Base-by-base conservation (phyloP, 768 basidiomycete genomes). In the Tephrocybe sp. region DNA sequence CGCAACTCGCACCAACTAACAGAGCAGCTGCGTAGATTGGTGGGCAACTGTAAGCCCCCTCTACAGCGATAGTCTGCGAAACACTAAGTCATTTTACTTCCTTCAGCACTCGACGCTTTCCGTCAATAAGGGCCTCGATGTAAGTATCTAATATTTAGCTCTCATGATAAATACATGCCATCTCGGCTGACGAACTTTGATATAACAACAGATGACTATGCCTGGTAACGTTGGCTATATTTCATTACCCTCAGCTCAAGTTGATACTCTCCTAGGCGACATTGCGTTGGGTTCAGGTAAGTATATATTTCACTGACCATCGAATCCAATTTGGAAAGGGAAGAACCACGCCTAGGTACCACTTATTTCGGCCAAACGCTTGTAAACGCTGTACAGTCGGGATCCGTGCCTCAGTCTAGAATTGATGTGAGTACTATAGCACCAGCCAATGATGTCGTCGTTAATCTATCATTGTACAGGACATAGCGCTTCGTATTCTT, bases 281-380 rank as follows among this genome's bases (percentile, higher is more conserved):
- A 72, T 78, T 33, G 66, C 64, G 21, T 60, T 69, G 16, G 59
- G 56, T 29, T 75, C 75, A 71, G 86, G 84, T 69, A 45, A 16
- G 58, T 12, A 30, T 10, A 24, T 39, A 15, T 39, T 8, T n/a
- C n/a, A n/a, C n/a, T n/a, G n/a, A n/a, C n/a, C n/a, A n/a, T n/a
- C n/a, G n/a, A n/a, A n/a, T n/a, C n/a, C n/a, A n/a, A n/a, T n/a
- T n/a, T n/a, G n/a, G n/a, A n/a, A n/a, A n/a, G n/a, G n/a, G n/a
- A n/a, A n/a, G 33, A 7, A 25, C 31, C 23, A 42, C 12, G 13
- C 1, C 15, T 24, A 67, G 72, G 70, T 5, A 72, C 71, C 0
- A 75, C 67, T 13, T 84, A 79, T 65, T 86, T 86, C 49, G 89
- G 89, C 3, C 64, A 67, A 29, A 75, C 76, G 45, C 68, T 91